These are phyloP conservation scores for Antrodiella citrinella DNA, from an alignment of 768 basidiomycete genomes.

Conservation along the genomic window DNA sequence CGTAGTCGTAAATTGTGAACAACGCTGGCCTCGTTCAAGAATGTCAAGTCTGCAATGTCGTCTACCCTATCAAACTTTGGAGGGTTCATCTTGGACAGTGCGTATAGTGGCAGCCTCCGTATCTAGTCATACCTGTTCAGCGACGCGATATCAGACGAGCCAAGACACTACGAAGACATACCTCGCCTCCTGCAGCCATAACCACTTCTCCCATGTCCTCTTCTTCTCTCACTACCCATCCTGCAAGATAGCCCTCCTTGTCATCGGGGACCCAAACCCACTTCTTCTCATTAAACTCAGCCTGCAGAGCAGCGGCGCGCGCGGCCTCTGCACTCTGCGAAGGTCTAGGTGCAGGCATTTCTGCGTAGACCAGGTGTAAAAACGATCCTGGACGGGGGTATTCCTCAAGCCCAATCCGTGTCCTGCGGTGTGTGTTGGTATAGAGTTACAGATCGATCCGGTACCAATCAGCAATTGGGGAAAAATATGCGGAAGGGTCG, in stretches of 20 bases:
- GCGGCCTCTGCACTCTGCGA: constrained; percentile 58
- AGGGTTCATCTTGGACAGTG: constrained; percentile 93
- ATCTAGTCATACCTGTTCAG: constrained; percentile 37
- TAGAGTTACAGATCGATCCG: too few relatives aligned
- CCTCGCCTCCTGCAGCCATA: constrained; percentile 80
- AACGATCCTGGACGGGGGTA: too few relatives aligned
- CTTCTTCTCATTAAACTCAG: constrained; percentile 96
- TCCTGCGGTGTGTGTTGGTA: too few relatives aligned
- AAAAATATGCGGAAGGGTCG: too few relatives aligned
- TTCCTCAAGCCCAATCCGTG: too few relatives aligned
- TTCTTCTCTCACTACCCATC: constrained; percentile 87
- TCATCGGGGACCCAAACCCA: constrained; percentile 98
- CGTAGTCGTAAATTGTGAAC: constrained; percentile 94
- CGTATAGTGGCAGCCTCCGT: constrained; percentile 65
- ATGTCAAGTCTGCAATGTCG: constrained; percentile 97
- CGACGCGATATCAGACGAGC: constrained; percentile 3
- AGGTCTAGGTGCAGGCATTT: constrained; percentile 27
- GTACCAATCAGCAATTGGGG: too few relatives aligned
- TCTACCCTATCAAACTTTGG: constrained; percentile 97
- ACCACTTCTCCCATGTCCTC: constrained; percentile 78
- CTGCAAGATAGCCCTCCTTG: constrained; percentile 87
- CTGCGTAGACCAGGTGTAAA: too few relatives aligned
- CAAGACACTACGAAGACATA: constrained; percentile 30
- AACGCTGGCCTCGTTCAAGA: constrained; percentile 96
- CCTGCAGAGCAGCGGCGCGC: constrained; percentile 80